phyloP scores from a whole-genome alignment of 768 basidiomycete genomes.

The Piloderma croceum region DNA sequence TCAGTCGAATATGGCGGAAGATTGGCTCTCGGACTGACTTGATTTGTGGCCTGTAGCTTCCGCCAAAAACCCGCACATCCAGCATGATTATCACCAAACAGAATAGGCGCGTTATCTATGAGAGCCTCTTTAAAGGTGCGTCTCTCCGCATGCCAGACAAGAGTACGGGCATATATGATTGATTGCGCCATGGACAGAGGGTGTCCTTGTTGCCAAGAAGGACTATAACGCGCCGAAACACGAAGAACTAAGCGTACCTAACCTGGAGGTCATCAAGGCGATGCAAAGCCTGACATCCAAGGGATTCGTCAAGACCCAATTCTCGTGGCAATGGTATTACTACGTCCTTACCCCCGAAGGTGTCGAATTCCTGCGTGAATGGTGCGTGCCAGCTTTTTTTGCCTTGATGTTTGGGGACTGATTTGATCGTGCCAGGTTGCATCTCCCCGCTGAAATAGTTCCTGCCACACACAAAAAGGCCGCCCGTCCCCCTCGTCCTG shows the following conservation, averaged over 20 bases:
- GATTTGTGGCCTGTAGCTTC: background rate
- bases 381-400: conserved; percentile 30
- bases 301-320: conserved; percentile 97
- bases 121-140: conserved; percentile 99
- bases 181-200: conserved; percentile 56
- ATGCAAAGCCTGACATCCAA: conserved; percentile 63
- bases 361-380: conserved; percentile 94
- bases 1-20: background rate
- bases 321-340: conserved; percentile 99
- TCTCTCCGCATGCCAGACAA: conserved; percentile 5
- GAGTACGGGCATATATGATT: background rate
- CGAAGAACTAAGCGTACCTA: conserved; percentile 76
- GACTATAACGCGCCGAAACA: conserved; percentile 98
- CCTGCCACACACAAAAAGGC: conserved; percentile 98
- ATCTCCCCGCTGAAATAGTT: conserved; percentile 93
- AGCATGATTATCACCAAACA: conserved; percentile 35
- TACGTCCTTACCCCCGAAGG: conserved; percentile 96
- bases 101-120: conserved; percentile 94
- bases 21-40: background rate
- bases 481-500: conserved; percentile 79
- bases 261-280: conserved; percentile 67
- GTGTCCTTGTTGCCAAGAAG: conserved; percentile 98
- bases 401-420: background rate
- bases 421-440: conserved; percentile 43
- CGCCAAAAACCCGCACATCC: background rate